These are phyloP conservation scores for Diaporthe nobilis DNA, from an alignment of 2,329 filamentous ascomycete genomes.

Conservation along the genomic window DNA sequence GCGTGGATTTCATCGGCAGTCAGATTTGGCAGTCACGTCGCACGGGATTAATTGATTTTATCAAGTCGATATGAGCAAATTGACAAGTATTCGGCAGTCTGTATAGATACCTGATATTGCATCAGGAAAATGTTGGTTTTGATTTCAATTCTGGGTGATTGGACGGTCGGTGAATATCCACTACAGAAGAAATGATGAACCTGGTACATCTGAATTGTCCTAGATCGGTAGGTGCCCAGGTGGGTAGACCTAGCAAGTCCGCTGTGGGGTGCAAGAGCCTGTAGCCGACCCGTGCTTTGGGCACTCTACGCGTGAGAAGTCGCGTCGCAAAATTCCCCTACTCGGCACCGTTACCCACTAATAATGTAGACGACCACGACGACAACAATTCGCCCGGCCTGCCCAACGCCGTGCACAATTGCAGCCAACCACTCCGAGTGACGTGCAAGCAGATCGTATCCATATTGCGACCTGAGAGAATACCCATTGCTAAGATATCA, in stretches of 20 bases:
- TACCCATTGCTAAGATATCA: not conserved
- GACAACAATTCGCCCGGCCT: not conserved
- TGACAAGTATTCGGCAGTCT: not conserved
- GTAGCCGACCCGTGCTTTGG: conserved; percentile 14
- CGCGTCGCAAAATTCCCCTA: conserved; percentile 32
- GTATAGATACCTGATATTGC: not conserved
- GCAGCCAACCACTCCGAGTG: not conserved
- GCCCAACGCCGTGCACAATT: not conserved
- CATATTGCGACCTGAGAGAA: not conserved
- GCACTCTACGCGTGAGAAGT: conserved; percentile 34
- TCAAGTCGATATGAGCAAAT: not conserved
- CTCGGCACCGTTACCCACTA: conserved; percentile 23
- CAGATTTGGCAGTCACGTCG: conserved; percentile 10
- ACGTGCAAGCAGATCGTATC: not conserved
- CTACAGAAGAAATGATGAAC: too few species aligned
- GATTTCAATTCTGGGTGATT: not conserved
- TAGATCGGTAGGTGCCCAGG: not conserved
- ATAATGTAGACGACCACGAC: conserved; percentile 25
- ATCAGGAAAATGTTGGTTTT: not conserved
- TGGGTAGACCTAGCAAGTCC: not conserved
- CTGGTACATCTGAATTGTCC: not conserved
- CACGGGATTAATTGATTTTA: not conserved
- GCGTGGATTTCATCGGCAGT: conserved; percentile 13
- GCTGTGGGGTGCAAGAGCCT: conserved; percentile 10
- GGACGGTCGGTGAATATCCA: not conserved